A percentile compares a stretch with the other conserved stretches of the same genome.
Conservation (phyloP, 2,329 filamentous ascomycete species). For the Pseudofabraea citricarpa region DNA sequence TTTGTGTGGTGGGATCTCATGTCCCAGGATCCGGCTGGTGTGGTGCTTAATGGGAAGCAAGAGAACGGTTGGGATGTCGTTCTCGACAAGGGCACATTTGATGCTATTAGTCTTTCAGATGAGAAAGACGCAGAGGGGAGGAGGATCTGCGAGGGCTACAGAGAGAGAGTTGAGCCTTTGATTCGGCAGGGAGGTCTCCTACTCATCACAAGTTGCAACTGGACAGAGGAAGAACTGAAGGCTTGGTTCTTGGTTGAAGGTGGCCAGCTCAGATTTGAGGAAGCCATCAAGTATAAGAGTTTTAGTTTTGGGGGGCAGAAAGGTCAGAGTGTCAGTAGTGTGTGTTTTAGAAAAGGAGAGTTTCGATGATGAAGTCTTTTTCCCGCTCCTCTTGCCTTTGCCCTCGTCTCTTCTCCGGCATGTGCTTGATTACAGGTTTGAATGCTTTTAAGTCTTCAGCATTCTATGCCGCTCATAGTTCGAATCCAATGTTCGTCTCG, state of each 20-base stretch:
- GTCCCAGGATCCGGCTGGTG: constrained; percentile 30
- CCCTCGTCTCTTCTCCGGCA: too few species aligned
- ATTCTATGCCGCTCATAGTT: too few species aligned
- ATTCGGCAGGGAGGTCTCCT: constrained; percentile 69
- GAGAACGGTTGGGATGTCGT: constrained; percentile 74
- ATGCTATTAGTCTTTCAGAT: constrained; percentile 77
- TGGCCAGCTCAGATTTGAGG: constrained; percentile 43
- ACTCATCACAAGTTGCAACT: constrained; percentile 93
- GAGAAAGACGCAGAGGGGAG: constrained; percentile 48
- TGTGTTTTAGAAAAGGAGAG: constrained; percentile 65
- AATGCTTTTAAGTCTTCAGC: too few species aligned
- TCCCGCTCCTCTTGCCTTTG: too few species aligned
- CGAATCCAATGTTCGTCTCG: too few species aligned
- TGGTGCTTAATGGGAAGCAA: constrained; percentile 13
- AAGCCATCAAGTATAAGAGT: constrained; percentile 73
- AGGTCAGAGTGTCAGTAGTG: constrained; percentile 82
- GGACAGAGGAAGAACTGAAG: constrained; percentile 84
- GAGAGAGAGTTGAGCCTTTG: constrained; percentile 60
- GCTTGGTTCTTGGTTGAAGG: constrained; percentile 68
- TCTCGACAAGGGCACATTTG: constrained; percentile 97
- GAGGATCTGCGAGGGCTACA: constrained; percentile 72
- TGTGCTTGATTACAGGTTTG: too few species aligned
- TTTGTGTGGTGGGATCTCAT: constrained; percentile 52
- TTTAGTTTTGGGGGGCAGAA: constrained; percentile 88
- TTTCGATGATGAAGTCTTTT: constrained; percentile 4